Evolutionary conservation across 208 protist species (phyloP).

Genomic region (Angomonas deanei): DNA sequence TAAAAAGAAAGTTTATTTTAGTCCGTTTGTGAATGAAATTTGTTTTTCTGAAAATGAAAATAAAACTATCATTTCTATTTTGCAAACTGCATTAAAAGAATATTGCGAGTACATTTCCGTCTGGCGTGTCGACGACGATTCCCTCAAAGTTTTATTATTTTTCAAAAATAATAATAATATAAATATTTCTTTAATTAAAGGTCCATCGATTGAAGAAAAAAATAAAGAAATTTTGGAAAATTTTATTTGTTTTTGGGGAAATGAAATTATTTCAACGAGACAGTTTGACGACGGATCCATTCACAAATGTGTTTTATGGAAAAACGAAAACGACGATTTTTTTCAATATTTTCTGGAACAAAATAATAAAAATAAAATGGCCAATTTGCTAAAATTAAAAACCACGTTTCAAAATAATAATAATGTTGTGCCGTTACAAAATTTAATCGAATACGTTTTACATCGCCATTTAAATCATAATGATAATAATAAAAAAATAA

Average conservation of each 20-base stretch:
- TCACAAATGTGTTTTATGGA: constrained; percentile 81
- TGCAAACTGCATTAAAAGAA: neutral
- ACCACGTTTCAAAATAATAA: neutral
- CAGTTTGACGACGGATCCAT: constrained; percentile 85
- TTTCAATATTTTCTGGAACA: neutral
- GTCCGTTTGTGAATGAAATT: neutral
- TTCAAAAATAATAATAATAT: neutral
- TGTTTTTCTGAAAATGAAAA: neutral
- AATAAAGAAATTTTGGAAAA: no score
- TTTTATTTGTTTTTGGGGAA: constrained; percentile 82
- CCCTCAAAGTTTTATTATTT: neutral
- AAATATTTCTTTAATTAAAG: neutral
- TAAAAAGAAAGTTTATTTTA: neutral
- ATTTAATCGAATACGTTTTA: neutral
- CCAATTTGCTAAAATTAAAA: neutral
- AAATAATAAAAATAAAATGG: no score
- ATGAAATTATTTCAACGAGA: constrained; percentile 55
- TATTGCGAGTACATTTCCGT: neutral
- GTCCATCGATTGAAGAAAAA: neutral
- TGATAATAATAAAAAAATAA: neutral
- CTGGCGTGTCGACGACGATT: neutral
- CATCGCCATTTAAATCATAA: neutral
- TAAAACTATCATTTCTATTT: neutral
- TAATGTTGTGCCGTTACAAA: neutral
- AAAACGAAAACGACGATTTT: neutral